A percentile compares a stretch with the other conserved stretches of the same genome.
phyloP scores from a whole-genome alignment of 352 stramenopile genomes.

The Pythium aquatile region DNA sequence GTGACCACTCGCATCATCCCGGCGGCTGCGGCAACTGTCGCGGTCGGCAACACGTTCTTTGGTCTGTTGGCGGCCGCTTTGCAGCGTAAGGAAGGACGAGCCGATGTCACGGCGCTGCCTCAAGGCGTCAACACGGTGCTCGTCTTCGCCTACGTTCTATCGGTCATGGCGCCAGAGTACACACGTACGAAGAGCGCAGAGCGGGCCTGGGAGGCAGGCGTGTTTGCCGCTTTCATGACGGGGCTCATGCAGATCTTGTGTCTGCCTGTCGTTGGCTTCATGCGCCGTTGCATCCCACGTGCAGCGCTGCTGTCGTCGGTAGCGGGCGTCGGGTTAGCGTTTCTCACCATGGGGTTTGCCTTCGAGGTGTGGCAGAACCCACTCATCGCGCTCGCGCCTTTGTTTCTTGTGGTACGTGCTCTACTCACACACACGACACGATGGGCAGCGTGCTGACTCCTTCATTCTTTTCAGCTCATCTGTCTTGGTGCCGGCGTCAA shows the following conservation, averaged over 20 bases:
- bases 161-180: conserved; percentile 43
- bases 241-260: conserved; percentile 35
- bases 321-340: conserved; percentile 37
- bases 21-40: conserved; percentile 29
- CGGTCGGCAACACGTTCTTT: conserved; percentile 37
- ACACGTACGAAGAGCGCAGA: conserved; percentile 28
- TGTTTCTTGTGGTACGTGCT: conserved; percentile 36
- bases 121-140: conserved; percentile 46
- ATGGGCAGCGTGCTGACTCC: neutral
- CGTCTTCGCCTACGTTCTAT: conserved; percentile 41
- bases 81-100: conserved; percentile 20
- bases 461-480: conserved; percentile 24
- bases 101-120: conserved; percentile 40
- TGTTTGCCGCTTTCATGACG: conserved; percentile 39
- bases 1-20: conserved; percentile 33
- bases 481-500: conserved; percentile 42
- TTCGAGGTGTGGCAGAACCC: conserved; percentile 47
- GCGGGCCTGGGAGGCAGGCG: conserved; percentile 28
- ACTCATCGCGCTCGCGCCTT: conserved; percentile 31
- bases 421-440: neutral
- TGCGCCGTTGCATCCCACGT: conserved; percentile 32
- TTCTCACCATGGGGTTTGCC: conserved; percentile 44
- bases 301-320: conserved; percentile 42
- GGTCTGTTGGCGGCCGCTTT: conserved; percentile 24
- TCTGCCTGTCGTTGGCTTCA: conserved; percentile 30